These are phyloP conservation scores for Nannochloris sp. DNA, from an alignment of 139 green algal genomes.

Conservation along the genomic window DNA sequence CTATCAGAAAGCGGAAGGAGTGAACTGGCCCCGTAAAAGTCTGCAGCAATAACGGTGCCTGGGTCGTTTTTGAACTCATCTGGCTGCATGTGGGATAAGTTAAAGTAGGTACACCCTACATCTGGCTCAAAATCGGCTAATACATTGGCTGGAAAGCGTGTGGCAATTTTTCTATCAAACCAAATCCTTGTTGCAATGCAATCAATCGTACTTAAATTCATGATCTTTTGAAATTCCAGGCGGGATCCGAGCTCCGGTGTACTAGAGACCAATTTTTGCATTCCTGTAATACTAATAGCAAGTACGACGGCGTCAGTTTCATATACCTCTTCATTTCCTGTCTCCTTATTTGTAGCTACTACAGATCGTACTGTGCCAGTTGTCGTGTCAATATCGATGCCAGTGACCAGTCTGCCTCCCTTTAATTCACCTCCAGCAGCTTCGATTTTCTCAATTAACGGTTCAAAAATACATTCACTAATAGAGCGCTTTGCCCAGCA, in stretches of 20 bases:
- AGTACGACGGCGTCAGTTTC: conserved; percentile 75
- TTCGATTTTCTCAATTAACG: conserved; percentile 56
- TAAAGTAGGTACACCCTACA: conserved; percentile 80
- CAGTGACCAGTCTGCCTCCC: conserved; percentile 47
- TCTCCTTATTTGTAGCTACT: conserved; percentile 3
- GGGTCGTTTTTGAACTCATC: conserved; percentile 71
- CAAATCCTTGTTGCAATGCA: conserved; percentile 66
- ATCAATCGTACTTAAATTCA: conserved; percentile 72
- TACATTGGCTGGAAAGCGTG: conserved; percentile 73
- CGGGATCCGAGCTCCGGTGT: conserved; percentile 39
- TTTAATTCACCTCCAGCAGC: conserved; percentile 22
- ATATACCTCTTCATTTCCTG: conserved; percentile 26
- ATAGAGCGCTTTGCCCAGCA: conserved; percentile 54
- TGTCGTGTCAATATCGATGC: conserved; percentile 27
- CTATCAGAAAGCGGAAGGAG: conserved; percentile 74
- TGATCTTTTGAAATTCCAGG: conserved; percentile 54
- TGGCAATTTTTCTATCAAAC: conserved; percentile 53
- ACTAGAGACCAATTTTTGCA: conserved; percentile 74
- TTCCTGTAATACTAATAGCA: conserved; percentile 69
- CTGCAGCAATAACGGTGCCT: conserved; percentile 73
- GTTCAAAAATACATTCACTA: conserved; percentile 71
- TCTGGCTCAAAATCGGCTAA: conserved; percentile 65
- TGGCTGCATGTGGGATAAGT: conserved; percentile 71
- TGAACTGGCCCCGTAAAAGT: conserved; percentile 76
- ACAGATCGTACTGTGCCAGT: conserved; percentile 18